Conservation (phyloP, 495 filamentous ascomycete genomes). For the Parmelia sp. region DNA sequence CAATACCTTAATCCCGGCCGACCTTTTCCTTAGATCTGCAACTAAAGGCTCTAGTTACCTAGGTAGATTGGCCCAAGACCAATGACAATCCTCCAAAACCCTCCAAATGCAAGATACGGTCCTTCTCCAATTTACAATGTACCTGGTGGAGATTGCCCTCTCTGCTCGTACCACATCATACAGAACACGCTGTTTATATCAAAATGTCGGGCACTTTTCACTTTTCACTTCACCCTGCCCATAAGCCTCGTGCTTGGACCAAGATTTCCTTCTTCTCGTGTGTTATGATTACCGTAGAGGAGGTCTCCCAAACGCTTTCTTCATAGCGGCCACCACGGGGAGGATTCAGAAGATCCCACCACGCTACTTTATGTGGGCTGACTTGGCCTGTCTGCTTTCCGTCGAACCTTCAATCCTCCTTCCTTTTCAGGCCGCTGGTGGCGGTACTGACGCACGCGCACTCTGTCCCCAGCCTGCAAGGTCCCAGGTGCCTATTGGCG, state of each 20-base stretch:
- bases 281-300: too few relatives aligned
- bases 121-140: neutral
- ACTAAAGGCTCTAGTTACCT: neutral
- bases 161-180: neutral
- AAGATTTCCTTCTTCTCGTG: too few relatives aligned
- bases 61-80: slow-evolving; percentile 1
- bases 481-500: neutral
- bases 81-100: too few relatives aligned
- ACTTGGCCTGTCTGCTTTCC: neutral
- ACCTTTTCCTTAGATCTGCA: slow-evolving; percentile 10
- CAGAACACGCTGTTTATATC: too few relatives aligned
- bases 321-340: too few relatives aligned
- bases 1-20: neutral
- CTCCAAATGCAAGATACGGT: neutral
- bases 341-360: neutral
- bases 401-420: slow-evolving; percentile 3
- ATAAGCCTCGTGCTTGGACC: too few relatives aligned
- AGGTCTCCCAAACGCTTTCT: neutral
- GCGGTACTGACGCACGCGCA: neutral
- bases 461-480: neutral
- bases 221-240: too few relatives aligned
- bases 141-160: slow-evolving; percentile 6
- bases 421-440: neutral
- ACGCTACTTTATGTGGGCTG: slow-evolving; percentile 3
- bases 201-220: too few relatives aligned